Conservation (phyloP, 176 grass and related monocot species). For the Triticum timopheevii region DNA sequence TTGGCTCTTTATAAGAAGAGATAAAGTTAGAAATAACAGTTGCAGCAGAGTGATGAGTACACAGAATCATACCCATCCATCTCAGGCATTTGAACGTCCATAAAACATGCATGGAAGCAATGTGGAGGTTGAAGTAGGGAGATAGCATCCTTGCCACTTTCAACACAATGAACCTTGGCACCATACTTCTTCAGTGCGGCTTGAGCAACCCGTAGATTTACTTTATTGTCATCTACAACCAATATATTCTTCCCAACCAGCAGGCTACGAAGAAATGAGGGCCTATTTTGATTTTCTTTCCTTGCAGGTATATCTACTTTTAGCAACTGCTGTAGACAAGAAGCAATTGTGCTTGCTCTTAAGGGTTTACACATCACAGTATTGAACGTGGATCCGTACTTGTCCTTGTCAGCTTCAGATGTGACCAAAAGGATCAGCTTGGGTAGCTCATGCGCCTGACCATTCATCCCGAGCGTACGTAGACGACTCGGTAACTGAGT, state of each 20-base stretch:
- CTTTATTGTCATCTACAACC: constrained; percentile 94
- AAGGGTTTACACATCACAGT: constrained; percentile 86
- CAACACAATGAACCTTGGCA: constrained; percentile 79
- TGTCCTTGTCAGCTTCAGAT: constrained; percentile 64
- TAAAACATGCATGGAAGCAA: constrained; percentile 87
- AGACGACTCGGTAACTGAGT: constrained; percentile 50
- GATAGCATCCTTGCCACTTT: constrained; percentile 84
- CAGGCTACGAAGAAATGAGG: constrained; percentile 52
- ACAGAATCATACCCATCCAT: constrained; percentile 88
- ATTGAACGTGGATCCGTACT: constrained; percentile 48
- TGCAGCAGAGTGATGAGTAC: constrained; percentile 20
- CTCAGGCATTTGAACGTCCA: constrained; percentile 99
- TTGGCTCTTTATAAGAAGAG: not conserved
- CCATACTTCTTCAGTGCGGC: constrained; percentile 79
- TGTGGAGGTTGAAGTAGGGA: constrained; percentile 65
- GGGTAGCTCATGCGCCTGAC: constrained; percentile 35
- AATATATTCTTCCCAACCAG: constrained; percentile 90
- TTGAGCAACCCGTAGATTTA: constrained; percentile 89
- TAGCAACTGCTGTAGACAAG: constrained; percentile 78
- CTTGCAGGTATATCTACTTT: constrained; percentile 42
- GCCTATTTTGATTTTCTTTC: constrained; percentile 56
- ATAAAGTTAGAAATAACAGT: not conserved
- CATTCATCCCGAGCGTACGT: constrained; percentile 33
- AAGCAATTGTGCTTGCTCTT: constrained; percentile 80
- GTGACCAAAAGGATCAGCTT: constrained; percentile 75